Evolutionary conservation across 1,284 basidiomycete species (phyloP).

Genomic region (Xerocomus amazonicus): DNA sequence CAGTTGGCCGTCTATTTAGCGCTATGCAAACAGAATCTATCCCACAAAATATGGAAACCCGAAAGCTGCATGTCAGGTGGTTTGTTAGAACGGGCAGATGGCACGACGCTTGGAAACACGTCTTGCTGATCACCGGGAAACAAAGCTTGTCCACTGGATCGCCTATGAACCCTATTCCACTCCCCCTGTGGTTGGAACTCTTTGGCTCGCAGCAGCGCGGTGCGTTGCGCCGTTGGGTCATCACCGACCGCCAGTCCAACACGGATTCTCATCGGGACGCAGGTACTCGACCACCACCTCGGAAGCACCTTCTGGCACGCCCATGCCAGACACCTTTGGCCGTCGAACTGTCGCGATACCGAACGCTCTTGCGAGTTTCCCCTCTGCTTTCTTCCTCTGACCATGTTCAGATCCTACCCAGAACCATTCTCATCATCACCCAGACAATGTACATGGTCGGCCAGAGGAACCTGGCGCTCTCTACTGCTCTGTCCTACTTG

Average conservation of each 20-base stretch:
- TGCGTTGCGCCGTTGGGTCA: constrained; percentile 26
- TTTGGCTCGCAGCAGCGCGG: constrained; percentile 39
- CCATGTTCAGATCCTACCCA: constrained; percentile 33
- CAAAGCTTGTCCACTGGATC: not conserved
- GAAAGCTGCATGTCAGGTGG: constrained; percentile 47
- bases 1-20: constrained; percentile 38
- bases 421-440: constrained; percentile 37
- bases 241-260: not conserved
- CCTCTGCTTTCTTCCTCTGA: constrained; percentile 29
- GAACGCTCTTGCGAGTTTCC: constrained; percentile 30
- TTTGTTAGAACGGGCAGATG: constrained; percentile 46
- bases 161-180: constrained; percentile 30
- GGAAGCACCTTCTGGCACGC: constrained; percentile 18
- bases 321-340: constrained; percentile 11
- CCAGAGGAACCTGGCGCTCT: constrained; percentile 35
- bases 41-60: constrained; percentile 41
- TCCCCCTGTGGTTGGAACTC: constrained; percentile 53
- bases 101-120: constrained; percentile 46
- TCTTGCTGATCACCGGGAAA: constrained; percentile 17
- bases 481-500: constrained; percentile 43
- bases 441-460: constrained; percentile 36
- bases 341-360: constrained; percentile 21
- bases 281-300: not conserved
- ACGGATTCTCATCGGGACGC: not conserved
- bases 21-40: constrained; percentile 41